A percentile compares a stretch with the other conserved stretches of the same genome.
These are phyloP conservation scores for Mortierella sp. DNA, from an alignment of 371 early-diverging fungal genomes.

Conservation along the genomic window DNA sequence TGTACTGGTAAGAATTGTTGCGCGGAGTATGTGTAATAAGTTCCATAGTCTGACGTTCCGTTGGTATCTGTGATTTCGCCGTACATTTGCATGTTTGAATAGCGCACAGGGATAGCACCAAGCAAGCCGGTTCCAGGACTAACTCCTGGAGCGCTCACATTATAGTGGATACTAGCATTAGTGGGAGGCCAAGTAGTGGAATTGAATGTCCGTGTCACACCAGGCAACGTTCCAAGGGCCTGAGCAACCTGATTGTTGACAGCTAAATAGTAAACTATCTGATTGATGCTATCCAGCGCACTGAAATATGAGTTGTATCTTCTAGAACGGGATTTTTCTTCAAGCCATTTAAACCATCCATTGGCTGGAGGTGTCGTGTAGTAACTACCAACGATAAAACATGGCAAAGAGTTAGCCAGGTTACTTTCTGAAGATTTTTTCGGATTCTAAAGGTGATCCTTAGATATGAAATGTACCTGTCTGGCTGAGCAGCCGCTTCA, in stretches of 20 bases:
- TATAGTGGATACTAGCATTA: constrained; percentile 31
- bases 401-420: not conserved
- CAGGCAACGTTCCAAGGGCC: constrained; percentile 21
- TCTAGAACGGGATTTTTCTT: not conserved
- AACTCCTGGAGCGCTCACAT: constrained; percentile 11
- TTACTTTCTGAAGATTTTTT: too few relatives aligned
- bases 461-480: constrained; percentile 32
- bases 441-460: too few relatives aligned
- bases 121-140: constrained; percentile 30
- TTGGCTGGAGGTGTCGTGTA: constrained; percentile 24
- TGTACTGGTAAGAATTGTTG: constrained; percentile 13
- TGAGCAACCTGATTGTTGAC: constrained; percentile 29
- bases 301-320: not conserved
- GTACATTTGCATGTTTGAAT: not conserved
- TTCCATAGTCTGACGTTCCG: not conserved
- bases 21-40: not conserved
- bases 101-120: constrained; percentile 41
- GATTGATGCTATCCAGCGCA: constrained; percentile 8
- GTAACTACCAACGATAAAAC: constrained; percentile 10
- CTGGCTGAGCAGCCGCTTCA: constrained; percentile 9
- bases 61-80: not conserved
- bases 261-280: constrained; percentile 25
- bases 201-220: constrained; percentile 24
- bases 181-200: constrained; percentile 38
- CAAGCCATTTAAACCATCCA: constrained; percentile 34